These are phyloP conservation scores for Diaporthe sp. DNA, from an alignment of 2,329 filamentous ascomycete species.

Conservation along the genomic window DNA sequence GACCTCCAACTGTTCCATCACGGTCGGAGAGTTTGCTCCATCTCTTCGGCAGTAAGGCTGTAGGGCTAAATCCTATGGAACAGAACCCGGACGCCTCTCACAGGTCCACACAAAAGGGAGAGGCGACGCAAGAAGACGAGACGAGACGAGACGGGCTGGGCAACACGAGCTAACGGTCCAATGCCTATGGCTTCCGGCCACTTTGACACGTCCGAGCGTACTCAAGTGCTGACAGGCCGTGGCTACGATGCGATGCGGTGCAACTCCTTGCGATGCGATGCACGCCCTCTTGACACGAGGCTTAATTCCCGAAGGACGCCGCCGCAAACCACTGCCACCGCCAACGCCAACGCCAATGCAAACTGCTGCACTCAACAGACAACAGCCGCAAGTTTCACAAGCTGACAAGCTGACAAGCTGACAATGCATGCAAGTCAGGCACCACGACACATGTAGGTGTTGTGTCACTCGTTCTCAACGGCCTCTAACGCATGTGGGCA, in stretches of 20 bases:
- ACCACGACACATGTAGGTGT: not conserved
- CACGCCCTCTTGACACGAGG: not conserved
- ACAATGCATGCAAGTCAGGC: not conserved
- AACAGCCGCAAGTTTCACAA: not conserved
- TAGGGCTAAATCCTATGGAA: slow-evolving; percentile 1
- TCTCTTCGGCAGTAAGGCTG: slow-evolving; percentile 6
- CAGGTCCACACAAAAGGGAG: not conserved
- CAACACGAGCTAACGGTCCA: not conserved
- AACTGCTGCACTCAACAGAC: not conserved
- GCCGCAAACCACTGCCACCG: not conserved
- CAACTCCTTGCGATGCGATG: slow-evolving; percentile 5
- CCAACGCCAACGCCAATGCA: not conserved
- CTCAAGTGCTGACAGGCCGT: slow-evolving; percentile 11
- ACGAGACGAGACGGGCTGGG: slow-evolving; percentile 5
- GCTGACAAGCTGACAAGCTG: not conserved
- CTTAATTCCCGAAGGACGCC: not conserved
- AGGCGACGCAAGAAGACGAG: not conserved
- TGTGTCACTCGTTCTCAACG: not conserved
- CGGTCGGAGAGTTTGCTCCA: not conserved
- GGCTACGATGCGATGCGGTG: not conserved
- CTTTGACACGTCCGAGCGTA: slow-evolving; percentile 16
- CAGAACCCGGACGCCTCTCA: not conserved
- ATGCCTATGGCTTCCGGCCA: not conserved
- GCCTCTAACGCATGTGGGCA: slow-evolving; percentile 1
- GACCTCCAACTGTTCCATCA: slow-evolving; percentile 3